Conservation (phyloP, 2,329 filamentous ascomycete genomes). For the Claviceps spartinae region DNA sequence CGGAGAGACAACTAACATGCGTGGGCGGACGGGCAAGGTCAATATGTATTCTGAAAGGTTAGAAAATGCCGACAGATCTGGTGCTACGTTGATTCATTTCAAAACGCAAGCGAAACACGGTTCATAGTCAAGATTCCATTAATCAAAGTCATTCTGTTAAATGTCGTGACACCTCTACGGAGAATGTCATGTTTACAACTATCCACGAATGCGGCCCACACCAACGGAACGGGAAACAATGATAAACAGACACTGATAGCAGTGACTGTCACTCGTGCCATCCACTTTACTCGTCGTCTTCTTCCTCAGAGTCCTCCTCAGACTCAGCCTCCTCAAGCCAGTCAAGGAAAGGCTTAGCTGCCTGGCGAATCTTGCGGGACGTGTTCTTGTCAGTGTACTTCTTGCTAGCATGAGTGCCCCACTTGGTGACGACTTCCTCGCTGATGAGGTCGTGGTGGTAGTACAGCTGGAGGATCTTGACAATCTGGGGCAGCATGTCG, state of each 20-base stretch:
- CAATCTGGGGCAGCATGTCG: conserved; percentile 60
- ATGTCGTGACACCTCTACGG: too few species aligned
- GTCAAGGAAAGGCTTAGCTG: conserved; percentile 82
- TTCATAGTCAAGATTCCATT: too few species aligned
- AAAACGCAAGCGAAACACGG: too few species aligned
- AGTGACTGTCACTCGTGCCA: neutral
- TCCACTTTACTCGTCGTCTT: conserved; percentile 19
- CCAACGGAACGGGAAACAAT: too few species aligned
- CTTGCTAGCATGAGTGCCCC: conserved; percentile 93
- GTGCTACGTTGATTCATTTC: too few species aligned
- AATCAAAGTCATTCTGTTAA: too few species aligned
- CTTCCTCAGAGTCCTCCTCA: conserved; percentile 46
- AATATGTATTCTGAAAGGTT: too few species aligned
- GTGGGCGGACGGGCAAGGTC: too few species aligned
- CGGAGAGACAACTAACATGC: too few species aligned
- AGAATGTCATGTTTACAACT: too few species aligned
- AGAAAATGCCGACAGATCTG: too few species aligned
- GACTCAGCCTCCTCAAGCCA: conserved; percentile 86
- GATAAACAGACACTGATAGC: neutral
- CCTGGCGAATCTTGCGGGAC: conserved; percentile 92
- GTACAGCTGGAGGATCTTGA: conserved; percentile 76
- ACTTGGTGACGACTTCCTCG: conserved; percentile 79
- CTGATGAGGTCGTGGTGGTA: conserved; percentile 82
- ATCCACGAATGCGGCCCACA: too few species aligned
- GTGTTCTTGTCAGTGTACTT: conserved; percentile 86